phyloP scores from a whole-genome alignment of 2,329 filamentous ascomycete genomes.

The Hypomyces rosellus region DNA sequence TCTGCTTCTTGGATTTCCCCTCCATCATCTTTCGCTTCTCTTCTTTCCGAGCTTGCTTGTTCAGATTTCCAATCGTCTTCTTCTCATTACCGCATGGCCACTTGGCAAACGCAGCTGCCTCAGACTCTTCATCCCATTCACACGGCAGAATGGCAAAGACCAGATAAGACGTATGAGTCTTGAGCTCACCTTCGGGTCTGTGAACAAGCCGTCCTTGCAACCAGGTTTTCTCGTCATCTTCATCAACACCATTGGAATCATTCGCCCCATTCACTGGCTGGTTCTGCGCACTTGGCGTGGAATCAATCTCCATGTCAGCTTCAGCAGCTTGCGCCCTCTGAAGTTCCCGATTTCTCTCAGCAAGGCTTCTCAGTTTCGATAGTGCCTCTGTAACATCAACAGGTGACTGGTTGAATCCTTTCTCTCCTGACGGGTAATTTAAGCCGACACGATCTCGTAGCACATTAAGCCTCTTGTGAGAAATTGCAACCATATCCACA shows the following conservation, averaged over 20 bases:
- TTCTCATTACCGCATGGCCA: conserved; percentile 56
- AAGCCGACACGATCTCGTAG: conserved; percentile 74
- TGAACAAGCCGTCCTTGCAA: conserved; percentile 74
- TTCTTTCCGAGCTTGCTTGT: conserved; percentile 49
- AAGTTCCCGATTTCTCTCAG: conserved; percentile 60
- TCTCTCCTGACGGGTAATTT: conserved; percentile 52
- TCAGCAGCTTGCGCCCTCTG: conserved; percentile 38
- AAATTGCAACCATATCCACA: conserved; percentile 88
- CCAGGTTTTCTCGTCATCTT: conserved; percentile 48
- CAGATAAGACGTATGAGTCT: conserved; percentile 95
- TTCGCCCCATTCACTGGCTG: background rate
- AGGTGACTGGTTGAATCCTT: conserved; percentile 62
- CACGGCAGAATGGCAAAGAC: conserved; percentile 87
- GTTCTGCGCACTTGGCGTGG: conserved; percentile 18
- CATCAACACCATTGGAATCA: conserved; percentile 18
- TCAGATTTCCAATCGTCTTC: conserved; percentile 46
- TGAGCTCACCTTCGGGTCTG: conserved; percentile 78
- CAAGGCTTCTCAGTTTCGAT: conserved; percentile 63
- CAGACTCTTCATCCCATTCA: conserved; percentile 79
- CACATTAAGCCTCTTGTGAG: conserved; percentile 72
- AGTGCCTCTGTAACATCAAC: conserved; percentile 77
- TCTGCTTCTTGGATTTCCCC: conserved; percentile 30
- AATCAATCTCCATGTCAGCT: conserved; percentile 38
- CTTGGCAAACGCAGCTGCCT: conserved; percentile 57
- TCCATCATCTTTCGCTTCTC: conserved; percentile 49